These are phyloP conservation scores for Eimeria acervulina DNA, from an alignment of 169 alveolate species.

Conservation along the genomic window DNA sequence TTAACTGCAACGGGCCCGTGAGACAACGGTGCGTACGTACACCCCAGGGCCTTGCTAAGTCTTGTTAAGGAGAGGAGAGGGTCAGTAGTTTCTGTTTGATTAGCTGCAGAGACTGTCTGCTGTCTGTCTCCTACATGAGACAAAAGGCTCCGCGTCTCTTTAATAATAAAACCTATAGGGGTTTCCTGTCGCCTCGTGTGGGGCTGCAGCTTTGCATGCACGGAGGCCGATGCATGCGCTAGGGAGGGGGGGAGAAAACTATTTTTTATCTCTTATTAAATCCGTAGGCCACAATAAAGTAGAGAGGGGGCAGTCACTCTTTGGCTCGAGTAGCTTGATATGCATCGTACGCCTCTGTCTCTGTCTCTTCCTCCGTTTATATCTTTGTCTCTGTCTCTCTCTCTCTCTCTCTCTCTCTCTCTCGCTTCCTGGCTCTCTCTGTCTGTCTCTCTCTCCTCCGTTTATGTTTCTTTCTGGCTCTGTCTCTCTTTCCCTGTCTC, in stretches of 20 bases:
- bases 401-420: too few relatives aligned
- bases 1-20: background rate
- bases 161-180: background rate
- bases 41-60: background rate
- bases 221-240: background rate
- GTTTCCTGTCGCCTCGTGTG: background rate
- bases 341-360: background rate
- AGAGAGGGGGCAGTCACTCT: background rate
- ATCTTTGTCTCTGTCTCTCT: too few relatives aligned
- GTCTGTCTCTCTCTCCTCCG: too few relatives aligned
- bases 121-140: too few relatives aligned
- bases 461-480: background rate
- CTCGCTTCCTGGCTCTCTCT: too few relatives aligned
- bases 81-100: background rate
- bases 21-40: background rate
- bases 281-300: background rate
- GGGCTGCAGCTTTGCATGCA: constrained; percentile 1
- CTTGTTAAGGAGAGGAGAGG: background rate
- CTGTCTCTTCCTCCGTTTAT: background rate
- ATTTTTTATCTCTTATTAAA: background rate
- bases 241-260: background rate
- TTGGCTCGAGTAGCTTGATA: background rate
- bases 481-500: background rate
- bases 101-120: background rate
- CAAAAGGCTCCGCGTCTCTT: background rate